A percentile compares a stretch with the other conserved stretches of the same genome.
Evolutionary conservation across 441 rosid genomes (phyloP).

Genomic region (Syzygium syzygioides): DNA sequence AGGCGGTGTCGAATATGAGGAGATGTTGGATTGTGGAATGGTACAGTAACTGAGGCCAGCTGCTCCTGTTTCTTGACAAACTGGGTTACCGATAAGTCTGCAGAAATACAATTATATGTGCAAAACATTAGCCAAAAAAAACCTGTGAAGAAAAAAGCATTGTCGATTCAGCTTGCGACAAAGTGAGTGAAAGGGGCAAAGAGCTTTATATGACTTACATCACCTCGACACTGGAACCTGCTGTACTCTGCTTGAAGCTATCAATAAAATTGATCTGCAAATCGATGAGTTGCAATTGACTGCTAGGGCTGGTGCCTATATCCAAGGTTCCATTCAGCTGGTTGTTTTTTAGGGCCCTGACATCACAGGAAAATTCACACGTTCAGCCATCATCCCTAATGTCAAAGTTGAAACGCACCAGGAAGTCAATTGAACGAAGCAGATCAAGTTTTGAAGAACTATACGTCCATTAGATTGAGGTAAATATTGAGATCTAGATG

Average conservation of each 20-base stretch:
- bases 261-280: constrained; percentile 38
- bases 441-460: not conserved
- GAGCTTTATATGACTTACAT: constrained; percentile 28
- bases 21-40: constrained; percentile 1
- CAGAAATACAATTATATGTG: not conserved
- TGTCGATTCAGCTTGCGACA: not conserved
- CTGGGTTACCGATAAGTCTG: constrained; percentile 55
- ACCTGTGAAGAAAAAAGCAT: not conserved
- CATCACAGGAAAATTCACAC: not conserved
- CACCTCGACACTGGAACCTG: constrained; percentile 6
- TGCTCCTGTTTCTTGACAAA: constrained; percentile 37
- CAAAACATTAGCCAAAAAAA: not conserved
- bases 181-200: not conserved
- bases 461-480: not conserved
- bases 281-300: constrained; percentile 42
- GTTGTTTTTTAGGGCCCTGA: constrained; percentile 44
- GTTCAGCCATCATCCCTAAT: no score
- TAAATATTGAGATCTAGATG: not conserved
- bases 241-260: constrained; percentile 6
- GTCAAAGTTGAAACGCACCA: not conserved
- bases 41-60: constrained; percentile 24
- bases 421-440: not conserved
- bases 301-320: constrained; percentile 34
- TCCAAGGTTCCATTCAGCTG: constrained; percentile 40
- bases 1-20: constrained; percentile 21